These are phyloP conservation scores for Cryptomeria japonica DNA, from an alignment of 75 land plant species.

Conservation along the genomic window DNA sequence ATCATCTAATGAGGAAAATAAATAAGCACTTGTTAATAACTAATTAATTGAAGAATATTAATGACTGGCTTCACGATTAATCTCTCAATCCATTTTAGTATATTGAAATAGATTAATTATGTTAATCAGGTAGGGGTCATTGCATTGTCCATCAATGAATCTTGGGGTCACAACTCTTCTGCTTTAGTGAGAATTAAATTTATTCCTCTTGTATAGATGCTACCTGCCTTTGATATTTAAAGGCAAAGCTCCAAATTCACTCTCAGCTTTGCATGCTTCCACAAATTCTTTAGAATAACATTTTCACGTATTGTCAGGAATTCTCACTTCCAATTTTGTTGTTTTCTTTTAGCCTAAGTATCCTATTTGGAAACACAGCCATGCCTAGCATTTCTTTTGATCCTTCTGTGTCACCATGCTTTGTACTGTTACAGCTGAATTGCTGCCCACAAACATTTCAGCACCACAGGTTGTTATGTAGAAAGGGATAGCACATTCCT, in stretches of 20 bases:
- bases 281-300: background rate
- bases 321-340: background rate
- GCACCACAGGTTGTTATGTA: background rate
- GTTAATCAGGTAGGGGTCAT: too few relatives aligned
- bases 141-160: background rate
- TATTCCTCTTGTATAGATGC: background rate
- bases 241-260: background rate
- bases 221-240: background rate
- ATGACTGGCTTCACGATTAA: too few relatives aligned
- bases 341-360: background rate
- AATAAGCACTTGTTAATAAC: too few relatives aligned
- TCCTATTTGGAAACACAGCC: background rate
- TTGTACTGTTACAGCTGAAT: background rate
- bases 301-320: background rate
- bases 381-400: background rate
- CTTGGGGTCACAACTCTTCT: background rate
- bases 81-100: too few relatives aligned
- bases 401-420: background rate
- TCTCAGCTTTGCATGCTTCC: background rate
- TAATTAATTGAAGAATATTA: too few relatives aligned
- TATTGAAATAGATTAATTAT: too few relatives aligned
- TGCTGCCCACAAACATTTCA: background rate
- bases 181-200: background rate
- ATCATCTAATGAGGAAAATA: too few relatives aligned
- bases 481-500: background rate